Conservation (phyloP, 2,329 filamentous ascomycete species). For the Aschersonia sp. region DNA sequence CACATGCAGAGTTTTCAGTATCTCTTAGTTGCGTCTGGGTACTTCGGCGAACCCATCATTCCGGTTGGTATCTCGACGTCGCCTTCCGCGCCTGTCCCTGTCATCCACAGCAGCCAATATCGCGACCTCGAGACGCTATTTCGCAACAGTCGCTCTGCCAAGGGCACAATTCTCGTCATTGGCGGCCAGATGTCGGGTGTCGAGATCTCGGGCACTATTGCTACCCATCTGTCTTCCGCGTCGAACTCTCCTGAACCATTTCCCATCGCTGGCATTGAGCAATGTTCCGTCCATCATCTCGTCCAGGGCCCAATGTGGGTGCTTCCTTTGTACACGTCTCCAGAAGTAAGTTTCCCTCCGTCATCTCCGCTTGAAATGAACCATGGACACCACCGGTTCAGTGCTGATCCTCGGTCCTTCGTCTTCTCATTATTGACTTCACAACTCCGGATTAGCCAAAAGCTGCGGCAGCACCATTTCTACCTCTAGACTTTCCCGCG, state of each 20-base stretch:
- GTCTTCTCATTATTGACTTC: no score
- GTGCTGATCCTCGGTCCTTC: background rate
- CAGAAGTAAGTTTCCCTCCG: slow-evolving; percentile 22
- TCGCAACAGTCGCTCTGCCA: slow-evolving; percentile 17
- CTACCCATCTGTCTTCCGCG: slow-evolving; percentile 54
- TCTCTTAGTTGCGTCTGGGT: slow-evolving; percentile 60
- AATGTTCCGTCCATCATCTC: slow-evolving; percentile 53
- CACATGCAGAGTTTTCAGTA: slow-evolving; percentile 49
- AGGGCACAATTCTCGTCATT: slow-evolving; percentile 55
- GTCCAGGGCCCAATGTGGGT: slow-evolving; percentile 59
- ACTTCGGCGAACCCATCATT: slow-evolving; percentile 50
- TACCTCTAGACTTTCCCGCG: slow-evolving; percentile 58
- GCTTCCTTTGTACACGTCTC: slow-evolving; percentile 44
- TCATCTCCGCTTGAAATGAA: no score
- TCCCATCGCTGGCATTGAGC: slow-evolving; percentile 24
- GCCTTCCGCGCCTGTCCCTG: slow-evolving; percentile 23
- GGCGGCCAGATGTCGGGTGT: slow-evolving; percentile 75
- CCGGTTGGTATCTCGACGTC: slow-evolving; percentile 26
- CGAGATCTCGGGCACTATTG: slow-evolving; percentile 61
- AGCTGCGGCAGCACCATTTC: slow-evolving; percentile 40
- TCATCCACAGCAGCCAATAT: slow-evolving; percentile 57
- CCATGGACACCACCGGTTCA: no score
- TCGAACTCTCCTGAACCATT: slow-evolving; percentile 33
- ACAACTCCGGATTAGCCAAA: slow-evolving; percentile 18
- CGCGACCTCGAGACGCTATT: slow-evolving; percentile 38